Base-by-base conservation (phyloP, 345 rosid genomes). In the Geranium rotundifolium region DNA sequence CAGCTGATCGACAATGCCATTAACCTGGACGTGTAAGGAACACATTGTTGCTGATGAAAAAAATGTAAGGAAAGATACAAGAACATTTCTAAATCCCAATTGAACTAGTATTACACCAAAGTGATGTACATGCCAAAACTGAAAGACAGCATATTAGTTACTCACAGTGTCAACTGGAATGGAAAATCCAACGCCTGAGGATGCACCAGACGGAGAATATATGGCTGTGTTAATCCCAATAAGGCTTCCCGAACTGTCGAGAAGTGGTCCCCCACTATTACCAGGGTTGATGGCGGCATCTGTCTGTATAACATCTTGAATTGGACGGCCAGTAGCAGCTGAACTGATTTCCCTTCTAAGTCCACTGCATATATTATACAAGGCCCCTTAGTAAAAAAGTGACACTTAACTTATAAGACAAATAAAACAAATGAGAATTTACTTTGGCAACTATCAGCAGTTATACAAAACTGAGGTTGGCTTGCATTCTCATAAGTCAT, bases 201-300 rank as follows among this genome's bases (percentile, higher is more conserved):
- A 92, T 71, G 96, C 98, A 72, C 98, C 98, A 56, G 98, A 92
- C 62, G 98, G 98, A 59, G 98, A 92, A 77, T 89, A 89, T 72
- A 92, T 89, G 61, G 98, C 96, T 19, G 98, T 92, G 72, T 92
- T 92, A 58, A 92, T 83, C 71, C 98, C 98, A 58, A 92, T 92
- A 29, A 92, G 82, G 41, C 64, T 87, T 72, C 98, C 98, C 31
- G 96, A 76, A 70, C 98, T 92, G 71, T 92, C 98, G 29, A 92
- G 84, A 66, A 92, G 95, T 7, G 98, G 98, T 14, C 98, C 95
- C 65, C 98, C 98, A 31, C 98, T 89, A 72, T 92, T 89, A 27
- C 98, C 96, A 61, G 98, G 98, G 76, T 92, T 92, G 67, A 92
- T 92, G 31, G 97, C 95, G 57, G 98, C 97, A 83, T 92, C 97